A percentile compares a stretch with the other conserved stretches of the same genome.
These are phyloP conservation scores for Quercus mongolica DNA, from an alignment of 306 rosid genomes.

Conservation along the genomic window DNA sequence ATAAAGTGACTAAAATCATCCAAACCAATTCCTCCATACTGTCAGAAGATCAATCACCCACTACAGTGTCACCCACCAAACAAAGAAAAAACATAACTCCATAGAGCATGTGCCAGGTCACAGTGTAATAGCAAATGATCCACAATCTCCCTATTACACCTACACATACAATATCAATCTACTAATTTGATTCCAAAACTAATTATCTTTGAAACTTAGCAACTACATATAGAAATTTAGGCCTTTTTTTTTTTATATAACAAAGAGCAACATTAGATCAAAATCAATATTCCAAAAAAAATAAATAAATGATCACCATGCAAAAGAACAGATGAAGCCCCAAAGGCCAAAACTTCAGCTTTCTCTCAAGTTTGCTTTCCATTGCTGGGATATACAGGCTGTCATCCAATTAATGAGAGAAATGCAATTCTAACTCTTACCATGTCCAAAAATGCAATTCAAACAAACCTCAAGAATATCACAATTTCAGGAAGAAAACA, in stretches of 20 bases:
- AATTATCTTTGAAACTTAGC: too few species aligned
- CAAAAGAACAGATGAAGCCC: neutral
- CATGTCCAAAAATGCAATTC: neutral
- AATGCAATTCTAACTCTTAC: neutral
- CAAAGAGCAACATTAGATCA: neutral
- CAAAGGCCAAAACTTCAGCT: neutral
- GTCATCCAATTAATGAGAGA: neutral
- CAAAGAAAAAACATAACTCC: too few species aligned
- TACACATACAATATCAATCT: too few species aligned
- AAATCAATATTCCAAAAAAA: neutral
- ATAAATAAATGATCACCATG: neutral
- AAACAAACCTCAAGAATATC: neutral
- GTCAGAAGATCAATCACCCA: too few species aligned
- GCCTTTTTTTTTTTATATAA: neutral
- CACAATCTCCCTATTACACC: too few species aligned
- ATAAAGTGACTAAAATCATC: too few species aligned
- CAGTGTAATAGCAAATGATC: too few species aligned
- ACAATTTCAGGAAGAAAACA: too few species aligned
- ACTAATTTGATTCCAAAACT: too few species aligned
- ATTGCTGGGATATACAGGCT: neutral
- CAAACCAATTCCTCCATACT: too few species aligned
- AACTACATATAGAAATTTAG: neutral
- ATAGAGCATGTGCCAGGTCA: too few species aligned
- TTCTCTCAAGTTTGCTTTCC: neutral
- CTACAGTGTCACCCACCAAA: too few species aligned